These are phyloP conservation scores for Cercospora brassicicola DNA, from an alignment of 2,329 filamentous ascomycete genomes.

Conservation along the genomic window DNA sequence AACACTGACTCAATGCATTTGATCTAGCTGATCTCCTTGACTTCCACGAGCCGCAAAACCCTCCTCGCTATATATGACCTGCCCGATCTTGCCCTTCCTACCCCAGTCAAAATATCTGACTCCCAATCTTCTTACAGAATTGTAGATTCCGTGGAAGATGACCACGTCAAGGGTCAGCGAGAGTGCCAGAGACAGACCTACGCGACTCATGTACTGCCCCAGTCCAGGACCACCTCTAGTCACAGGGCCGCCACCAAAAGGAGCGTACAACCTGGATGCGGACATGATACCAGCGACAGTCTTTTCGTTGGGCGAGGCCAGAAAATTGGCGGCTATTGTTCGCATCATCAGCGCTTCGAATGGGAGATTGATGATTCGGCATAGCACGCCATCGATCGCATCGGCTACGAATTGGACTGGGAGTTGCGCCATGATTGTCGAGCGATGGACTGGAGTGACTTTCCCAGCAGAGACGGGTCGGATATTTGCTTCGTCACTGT, in stretches of 20 bases:
- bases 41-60: neutral
- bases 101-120: slow-evolving; percentile 28
- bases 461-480: neutral
- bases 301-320: slow-evolving; percentile 17
- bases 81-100: slow-evolving; percentile 14
- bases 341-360: slow-evolving; percentile 32
- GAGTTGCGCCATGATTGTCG: slow-evolving; percentile 30
- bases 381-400: slow-evolving; percentile 28
- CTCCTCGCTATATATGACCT: slow-evolving; percentile 14
- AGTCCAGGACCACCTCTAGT: neutral
- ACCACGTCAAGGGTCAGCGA: slow-evolving; percentile 20
- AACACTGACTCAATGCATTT: neutral
- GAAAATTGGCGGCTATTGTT: slow-evolving; percentile 24
- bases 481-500: neutral
- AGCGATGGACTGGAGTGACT: slow-evolving; percentile 20
- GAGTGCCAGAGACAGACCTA: slow-evolving; percentile 30
- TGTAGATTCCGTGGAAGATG: slow-evolving; percentile 27
- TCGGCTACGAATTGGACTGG: slow-evolving; percentile 27
- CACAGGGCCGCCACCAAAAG: slow-evolving; percentile 19
- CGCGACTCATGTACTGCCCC: slow-evolving; percentile 20
- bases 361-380: slow-evolving; percentile 28
- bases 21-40: neutral
- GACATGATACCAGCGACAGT: neutral
- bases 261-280: slow-evolving; percentile 13
- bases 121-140: slow-evolving; percentile 23